phyloP scores from a whole-genome alignment of 352 stramenopile species.

The Phytophthora megakarya region DNA sequence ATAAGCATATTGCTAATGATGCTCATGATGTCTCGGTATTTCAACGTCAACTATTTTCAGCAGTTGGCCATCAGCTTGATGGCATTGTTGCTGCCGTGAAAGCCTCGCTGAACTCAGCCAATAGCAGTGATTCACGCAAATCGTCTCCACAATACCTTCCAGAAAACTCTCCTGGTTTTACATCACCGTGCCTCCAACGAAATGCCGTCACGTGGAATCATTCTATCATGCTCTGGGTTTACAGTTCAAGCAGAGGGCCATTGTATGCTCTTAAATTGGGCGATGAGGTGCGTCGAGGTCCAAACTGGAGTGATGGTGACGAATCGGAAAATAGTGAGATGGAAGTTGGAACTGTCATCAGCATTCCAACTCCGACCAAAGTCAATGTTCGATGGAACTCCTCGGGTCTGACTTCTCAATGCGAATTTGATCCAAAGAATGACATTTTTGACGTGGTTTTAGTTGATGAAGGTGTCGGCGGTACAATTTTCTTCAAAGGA shows the following conservation, averaged over 20 bases:
- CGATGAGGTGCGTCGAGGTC: constrained; percentile 66
- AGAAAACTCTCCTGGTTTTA: constrained; percentile 46
- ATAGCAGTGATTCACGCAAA: neutral
- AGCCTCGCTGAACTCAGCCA: constrained; percentile 2
- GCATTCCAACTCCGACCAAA: constrained; percentile 44
- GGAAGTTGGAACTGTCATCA: constrained; percentile 49
- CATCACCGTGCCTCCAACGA: constrained; percentile 33
- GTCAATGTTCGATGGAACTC: constrained; percentile 61
- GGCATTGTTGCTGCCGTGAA: constrained; percentile 43
- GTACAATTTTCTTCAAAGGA: constrained; percentile 74
- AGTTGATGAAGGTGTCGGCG: constrained; percentile 54
- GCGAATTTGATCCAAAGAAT: constrained; percentile 59
- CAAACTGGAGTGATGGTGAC: constrained; percentile 45
- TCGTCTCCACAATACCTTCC: constrained; percentile 44
- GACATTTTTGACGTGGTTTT: constrained; percentile 62
- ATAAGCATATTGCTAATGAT: constrained; percentile 18
- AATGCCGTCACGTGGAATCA: constrained; percentile 67
- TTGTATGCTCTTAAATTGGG: constrained; percentile 71
- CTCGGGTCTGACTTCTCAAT: constrained; percentile 34
- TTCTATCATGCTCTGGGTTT: constrained; percentile 81
- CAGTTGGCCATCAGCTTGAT: constrained; percentile 70
- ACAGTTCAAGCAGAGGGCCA: constrained; percentile 41
- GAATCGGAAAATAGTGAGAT: constrained; percentile 23
- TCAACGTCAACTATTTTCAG: constrained; percentile 68
- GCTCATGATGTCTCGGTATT: constrained; percentile 50